Percentiles rank a stretch among this genome's conserved stretches.
Evolutionary conservation across 2,329 filamentous ascomycete genomes (phyloP).

Genomic region (Colletotrichum incanum): DNA sequence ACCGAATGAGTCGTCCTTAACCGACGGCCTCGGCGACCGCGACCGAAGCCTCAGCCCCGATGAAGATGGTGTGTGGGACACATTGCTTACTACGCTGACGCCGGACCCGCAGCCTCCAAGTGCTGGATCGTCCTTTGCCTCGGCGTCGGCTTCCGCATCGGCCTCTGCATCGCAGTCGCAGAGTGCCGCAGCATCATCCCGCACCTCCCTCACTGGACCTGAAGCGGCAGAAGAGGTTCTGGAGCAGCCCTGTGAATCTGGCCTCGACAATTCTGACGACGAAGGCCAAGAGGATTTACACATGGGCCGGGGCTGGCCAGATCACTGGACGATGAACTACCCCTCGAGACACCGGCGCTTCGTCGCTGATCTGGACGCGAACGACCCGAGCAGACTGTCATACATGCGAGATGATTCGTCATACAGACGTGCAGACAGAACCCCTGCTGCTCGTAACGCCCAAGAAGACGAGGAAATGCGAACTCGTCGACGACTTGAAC

Average conservation of each 20-base stretch:
- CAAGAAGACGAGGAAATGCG: constrained; percentile 35
- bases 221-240: constrained; percentile 54
- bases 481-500: constrained; percentile 33
- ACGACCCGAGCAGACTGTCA: constrained; percentile 37
- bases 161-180: constrained; percentile 57
- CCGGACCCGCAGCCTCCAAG: constrained; percentile 88
- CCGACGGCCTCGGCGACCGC: constrained; percentile 88
- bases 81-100: constrained; percentile 83
- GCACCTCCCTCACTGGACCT: constrained; percentile 62
- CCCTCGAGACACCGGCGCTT: constrained; percentile 43
- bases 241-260: constrained; percentile 66
- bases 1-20: constrained; percentile 22
- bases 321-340: constrained; percentile 41
- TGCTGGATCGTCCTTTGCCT: constrained; percentile 86
- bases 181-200: constrained; percentile 60
- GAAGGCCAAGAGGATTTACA: constrained; percentile 56
- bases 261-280: constrained; percentile 69
- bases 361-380: constrained; percentile 35
- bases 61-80: constrained; percentile 80
- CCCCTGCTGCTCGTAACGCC: not conserved
- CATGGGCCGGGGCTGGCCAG: constrained; percentile 27
- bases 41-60: constrained; percentile 86
- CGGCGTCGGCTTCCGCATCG: constrained; percentile 69
- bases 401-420: constrained; percentile 34
- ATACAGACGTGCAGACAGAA: not conserved